Conservation (phyloP, 2,329 filamentous ascomycete genomes). For the Phaeomoniella chlamydospora region DNA sequence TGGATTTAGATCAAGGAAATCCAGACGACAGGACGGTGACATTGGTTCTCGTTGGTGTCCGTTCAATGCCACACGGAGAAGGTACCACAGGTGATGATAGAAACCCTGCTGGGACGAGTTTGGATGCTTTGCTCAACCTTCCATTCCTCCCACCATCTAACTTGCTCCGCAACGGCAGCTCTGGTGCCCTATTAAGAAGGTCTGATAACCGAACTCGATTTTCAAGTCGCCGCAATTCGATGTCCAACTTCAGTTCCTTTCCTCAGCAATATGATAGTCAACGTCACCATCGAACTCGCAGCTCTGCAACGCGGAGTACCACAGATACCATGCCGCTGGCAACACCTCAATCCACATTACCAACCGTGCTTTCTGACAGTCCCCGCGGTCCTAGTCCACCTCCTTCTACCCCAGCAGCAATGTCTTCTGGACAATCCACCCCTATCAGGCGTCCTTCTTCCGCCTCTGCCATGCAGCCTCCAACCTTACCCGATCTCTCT, state of each 20-base stretch:
- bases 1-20: not conserved
- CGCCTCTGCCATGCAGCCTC: constrained; percentile 26
- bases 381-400: constrained; percentile 45
- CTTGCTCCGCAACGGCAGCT: constrained; percentile 25
- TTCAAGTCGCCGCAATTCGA: constrained; percentile 36
- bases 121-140: constrained; percentile 30
- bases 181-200: constrained; percentile 36
- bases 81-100: constrained; percentile 20
- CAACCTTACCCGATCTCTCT: constrained; percentile 21
- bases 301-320: constrained; percentile 2
- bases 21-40: constrained; percentile 45
- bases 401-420: constrained; percentile 48
- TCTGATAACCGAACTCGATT: constrained; percentile 38
- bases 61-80: constrained; percentile 44
- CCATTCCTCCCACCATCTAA: constrained; percentile 29
- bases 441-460: constrained; percentile 31
- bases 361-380: constrained; percentile 36
- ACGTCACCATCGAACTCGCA: constrained; percentile 31
- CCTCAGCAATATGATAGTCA: constrained; percentile 37
- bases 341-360: constrained; percentile 16
- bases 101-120: constrained; percentile 17
- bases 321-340: constrained; percentile 3
- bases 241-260: constrained; percentile 35
- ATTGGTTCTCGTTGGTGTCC: constrained; percentile 55
- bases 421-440: constrained; percentile 37